Base-by-base conservation (phyloP, 768 basidiomycete species). In the Rhizopogon salebrosus region DNA sequence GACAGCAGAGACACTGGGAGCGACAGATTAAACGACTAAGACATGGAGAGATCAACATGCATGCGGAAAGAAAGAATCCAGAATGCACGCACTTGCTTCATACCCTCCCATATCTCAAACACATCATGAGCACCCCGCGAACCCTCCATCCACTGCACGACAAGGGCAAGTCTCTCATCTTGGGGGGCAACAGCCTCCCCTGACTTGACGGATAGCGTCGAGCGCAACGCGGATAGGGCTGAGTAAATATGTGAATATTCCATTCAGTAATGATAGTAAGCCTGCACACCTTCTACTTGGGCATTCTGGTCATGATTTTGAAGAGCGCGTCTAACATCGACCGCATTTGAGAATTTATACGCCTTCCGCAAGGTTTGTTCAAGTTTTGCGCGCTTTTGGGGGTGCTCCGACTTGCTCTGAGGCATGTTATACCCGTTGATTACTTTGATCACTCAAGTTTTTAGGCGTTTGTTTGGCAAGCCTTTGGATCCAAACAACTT, bases 131-230 rank as follows among this genome's bases (percentile, higher is more conserved):
- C 82, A 2, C 78, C 81, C 0, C 83, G 77, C 10, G 73, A 74
- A 10, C 61, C 66, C 35, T 80, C 79, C 57, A 91, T 65, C 87
- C 87, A 92, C 39, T 73, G 68, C 57, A 80, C 80, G 0, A 75
- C 79, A 5, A 91, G 72, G 3, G 75, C 48, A 7, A 92, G 65
- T 31, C 89, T 75, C 31, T 74, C 75, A 65, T 92, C 89, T 31
- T 80, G 74, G 0, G 80, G 74, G 2, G 75, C 53, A 11, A 88
- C 66, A 7, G 57, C 61, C 56, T 89, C 87, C 43, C 65, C 72
- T 1, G 69, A 62, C 59, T 76, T 76, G 24, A 82, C 58, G 3
- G 79, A 78, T 14, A 91, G 62, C 54, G 85, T 84, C 57, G 87
- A 87, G 35, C 87, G 75, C 54, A 92, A 63, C 4, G 77, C 70